Evolutionary conservation across 306 rosid species (phyloP), one percentile per base, ranked within the genome.

Genomic region (Vigna hirtella): DNA sequence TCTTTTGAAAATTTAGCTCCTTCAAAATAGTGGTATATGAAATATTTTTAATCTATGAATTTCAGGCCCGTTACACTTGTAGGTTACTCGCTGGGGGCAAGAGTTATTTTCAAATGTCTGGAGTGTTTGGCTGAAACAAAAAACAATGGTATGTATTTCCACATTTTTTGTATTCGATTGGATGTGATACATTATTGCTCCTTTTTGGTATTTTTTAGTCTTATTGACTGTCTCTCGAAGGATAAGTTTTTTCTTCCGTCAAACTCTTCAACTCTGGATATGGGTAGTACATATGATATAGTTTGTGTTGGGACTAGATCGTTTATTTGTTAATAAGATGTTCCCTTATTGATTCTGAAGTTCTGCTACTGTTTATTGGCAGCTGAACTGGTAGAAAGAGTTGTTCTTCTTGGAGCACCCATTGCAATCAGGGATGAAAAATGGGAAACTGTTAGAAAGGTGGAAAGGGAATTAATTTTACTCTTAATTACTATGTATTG

Each of bases 331-430:
- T 24, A n/a, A 56, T 61, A 45, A 73, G 56, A 69, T 16, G 57
- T 45, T 32, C 32, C 45, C 38, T 71, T 45, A 71, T 8, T 82
- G 73, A 68, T 45, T 72, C 18, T 34, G 72, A 22, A 52, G 28
- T 66, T 30, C 28, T 70, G n/a, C 42, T 72, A 67, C 7, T 77
- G 64, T 67, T 77, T 38, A 74, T 81, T 78, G 78, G 74, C 82
- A 91, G 96, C 90, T 66, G 90, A 87, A 78, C 77, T 88, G 59
- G 91, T 88, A n/a, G 93, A 91, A 81, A 85, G 84, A 75, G 93
- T 87, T 85, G 89, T 88, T 57, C 89, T 91, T 74, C 93, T 91
- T 82, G 96, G 96, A 73, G 96, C 93, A 66, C 93, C 96, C 78
- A 72, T 91, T 69, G 76, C 93, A 59, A 87, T 91, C 83, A 83